These are phyloP conservation scores for Tephrocybe sp. DNA, from an alignment of 768 basidiomycete species.

Conservation along the genomic window DNA sequence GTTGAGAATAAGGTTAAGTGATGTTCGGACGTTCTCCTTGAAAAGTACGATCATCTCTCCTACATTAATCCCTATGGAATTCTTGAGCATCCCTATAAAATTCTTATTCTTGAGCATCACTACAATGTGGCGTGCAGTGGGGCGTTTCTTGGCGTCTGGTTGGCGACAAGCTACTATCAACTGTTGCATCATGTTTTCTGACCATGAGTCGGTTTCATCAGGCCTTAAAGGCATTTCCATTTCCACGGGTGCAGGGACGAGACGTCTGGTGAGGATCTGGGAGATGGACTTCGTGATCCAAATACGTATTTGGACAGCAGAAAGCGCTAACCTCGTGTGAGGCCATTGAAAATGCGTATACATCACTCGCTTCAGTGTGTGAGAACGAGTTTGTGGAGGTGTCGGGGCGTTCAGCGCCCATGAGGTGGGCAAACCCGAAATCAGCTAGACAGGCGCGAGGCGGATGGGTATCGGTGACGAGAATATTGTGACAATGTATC, in stretches of 20 bases:
- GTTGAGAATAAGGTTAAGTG: background rate
- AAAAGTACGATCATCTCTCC: too few species aligned
- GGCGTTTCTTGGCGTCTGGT: background rate
- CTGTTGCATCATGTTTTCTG: background rate
- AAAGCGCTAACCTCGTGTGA: slow-evolving; percentile 5
- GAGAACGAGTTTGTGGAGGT: background rate
- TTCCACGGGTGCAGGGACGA: background rate
- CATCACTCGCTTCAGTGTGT: slow-evolving; percentile 7
- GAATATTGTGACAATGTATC: slow-evolving; percentile 1
- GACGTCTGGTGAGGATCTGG: slow-evolving; percentile 7
- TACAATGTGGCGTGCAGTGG: too few species aligned
- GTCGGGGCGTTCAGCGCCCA: background rate
- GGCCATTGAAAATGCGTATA: slow-evolving; percentile 12
- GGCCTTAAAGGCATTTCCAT: too few species aligned
- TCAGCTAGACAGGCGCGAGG: background rate
- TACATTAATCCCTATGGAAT: too few species aligned
- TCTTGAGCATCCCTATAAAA: too few species aligned
- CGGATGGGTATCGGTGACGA: background rate
- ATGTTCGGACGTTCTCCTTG: background rate
- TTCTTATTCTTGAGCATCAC: too few species aligned
- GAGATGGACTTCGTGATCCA: background rate
- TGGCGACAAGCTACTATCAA: background rate
- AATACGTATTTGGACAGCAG: background rate
- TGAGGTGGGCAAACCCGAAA: background rate
- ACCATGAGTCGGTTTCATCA: background rate